phyloP scores from a whole-genome alignment of 179 eudicot genomes.

The Spergularia azorica region DNA sequence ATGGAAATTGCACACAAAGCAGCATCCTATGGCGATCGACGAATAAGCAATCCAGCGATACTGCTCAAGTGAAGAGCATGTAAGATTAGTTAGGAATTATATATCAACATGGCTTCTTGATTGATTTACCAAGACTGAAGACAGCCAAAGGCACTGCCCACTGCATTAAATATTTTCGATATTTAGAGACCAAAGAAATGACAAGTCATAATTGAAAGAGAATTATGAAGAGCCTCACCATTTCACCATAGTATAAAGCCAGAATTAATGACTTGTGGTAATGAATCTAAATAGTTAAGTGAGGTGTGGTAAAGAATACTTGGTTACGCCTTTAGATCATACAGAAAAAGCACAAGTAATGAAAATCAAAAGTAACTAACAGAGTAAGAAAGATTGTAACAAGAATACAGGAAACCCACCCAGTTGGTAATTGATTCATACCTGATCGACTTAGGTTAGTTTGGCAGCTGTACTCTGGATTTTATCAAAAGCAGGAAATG shows the following conservation, averaged over 20 bases:
- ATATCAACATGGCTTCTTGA: constrained; percentile 51
- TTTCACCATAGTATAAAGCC: constrained; percentile 7
- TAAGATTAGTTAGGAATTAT: constrained; percentile 9
- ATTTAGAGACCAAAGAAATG: neutral
- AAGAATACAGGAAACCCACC: too few species aligned
- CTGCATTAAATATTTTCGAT: constrained; percentile 58
- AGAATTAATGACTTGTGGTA: too few species aligned
- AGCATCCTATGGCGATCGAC: constrained; percentile 80
- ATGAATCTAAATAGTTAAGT: too few species aligned
- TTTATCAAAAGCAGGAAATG: too few species aligned
- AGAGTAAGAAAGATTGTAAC: too few species aligned
- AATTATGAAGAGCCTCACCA: constrained; percentile 48
- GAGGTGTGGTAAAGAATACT: too few species aligned
- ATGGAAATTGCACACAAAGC: constrained; percentile 73
- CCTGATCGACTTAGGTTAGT: too few species aligned
- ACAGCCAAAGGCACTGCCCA: constrained; percentile 75
- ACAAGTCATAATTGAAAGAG: neutral
- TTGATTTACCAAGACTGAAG: constrained; percentile 54
- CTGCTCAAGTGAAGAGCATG: constrained; percentile 40
- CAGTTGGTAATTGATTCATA: too few species aligned
- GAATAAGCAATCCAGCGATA: constrained; percentile 92
- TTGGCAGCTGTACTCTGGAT: too few species aligned
- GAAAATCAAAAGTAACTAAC: too few species aligned
- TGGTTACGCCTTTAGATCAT: too few species aligned
- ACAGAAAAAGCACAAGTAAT: too few species aligned